Percentiles rank a stretch among this genome's conserved stretches.
These are phyloP conservation scores for Pythium graminicola DNA, from an alignment of 352 stramenopile genomes.

Conservation along the genomic window DNA sequence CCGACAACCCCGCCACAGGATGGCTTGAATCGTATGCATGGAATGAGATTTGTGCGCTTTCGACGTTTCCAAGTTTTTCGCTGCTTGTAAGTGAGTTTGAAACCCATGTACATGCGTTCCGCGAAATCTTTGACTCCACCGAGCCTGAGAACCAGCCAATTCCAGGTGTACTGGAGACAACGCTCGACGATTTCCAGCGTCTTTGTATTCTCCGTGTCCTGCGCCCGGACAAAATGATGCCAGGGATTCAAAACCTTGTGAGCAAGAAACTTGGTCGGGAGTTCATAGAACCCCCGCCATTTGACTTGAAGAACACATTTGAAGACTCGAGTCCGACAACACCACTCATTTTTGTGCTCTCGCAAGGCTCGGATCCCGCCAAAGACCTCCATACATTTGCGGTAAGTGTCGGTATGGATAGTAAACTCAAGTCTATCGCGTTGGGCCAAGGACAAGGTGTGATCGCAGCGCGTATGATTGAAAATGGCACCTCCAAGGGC, in stretches of 20 bases:
- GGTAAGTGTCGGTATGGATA: conserved; percentile 73
- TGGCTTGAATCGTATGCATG: conserved; percentile 77
- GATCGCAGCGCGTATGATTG: conserved; percentile 88
- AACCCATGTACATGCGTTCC: conserved; percentile 44
- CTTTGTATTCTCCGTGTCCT: conserved; percentile 75
- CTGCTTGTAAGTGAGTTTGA: conserved; percentile 45
- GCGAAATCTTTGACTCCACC: conserved; percentile 71
- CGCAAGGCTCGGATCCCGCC: conserved; percentile 90
- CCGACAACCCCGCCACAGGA: conserved; percentile 37
- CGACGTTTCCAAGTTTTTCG: conserved; percentile 62
- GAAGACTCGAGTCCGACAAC: conserved; percentile 84
- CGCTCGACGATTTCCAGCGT: conserved; percentile 78
- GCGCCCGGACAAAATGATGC: conserved; percentile 77
- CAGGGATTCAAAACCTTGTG: conserved; percentile 89
- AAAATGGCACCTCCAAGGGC: conserved; percentile 77
- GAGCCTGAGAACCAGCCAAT: conserved; percentile 76
- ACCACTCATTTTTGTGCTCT: conserved; percentile 92
- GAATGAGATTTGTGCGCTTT: conserved; percentile 68
- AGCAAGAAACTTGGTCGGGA: conserved; percentile 70
- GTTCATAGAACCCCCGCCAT: conserved; percentile 90
- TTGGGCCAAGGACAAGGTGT: conserved; percentile 90
- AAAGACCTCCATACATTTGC: conserved; percentile 92
- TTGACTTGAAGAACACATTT: conserved; percentile 89
- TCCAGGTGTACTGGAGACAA: conserved; percentile 43
- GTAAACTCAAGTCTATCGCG: conserved; percentile 91